Base-by-base conservation (phyloP, 345 rosid species). In the Populus ilicifolia region DNA sequence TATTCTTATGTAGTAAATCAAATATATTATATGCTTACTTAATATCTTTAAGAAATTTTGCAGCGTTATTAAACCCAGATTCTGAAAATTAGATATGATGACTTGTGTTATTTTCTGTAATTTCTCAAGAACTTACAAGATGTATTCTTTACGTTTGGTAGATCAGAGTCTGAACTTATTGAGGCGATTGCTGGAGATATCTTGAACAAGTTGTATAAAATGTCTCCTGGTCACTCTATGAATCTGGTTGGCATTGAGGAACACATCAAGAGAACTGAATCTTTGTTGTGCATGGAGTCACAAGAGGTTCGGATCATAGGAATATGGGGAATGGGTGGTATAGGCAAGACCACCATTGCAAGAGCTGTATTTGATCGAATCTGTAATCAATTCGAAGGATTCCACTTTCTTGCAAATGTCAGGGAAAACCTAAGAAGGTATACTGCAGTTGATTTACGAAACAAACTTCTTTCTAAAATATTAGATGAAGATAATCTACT, bases 261-360 rank as follows among this genome's bases (percentile, higher is more conserved):
- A 8, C 74, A 38, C 6, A 29, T 65, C 4, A 23, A 70, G 23
- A 43, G 14, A 11, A 43, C 12, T 43, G 46, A 43, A 43, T 43
- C 46, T 43, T 43, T 43, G 46, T 11, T 43, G 46, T 43, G 46
- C 46, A 11, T 43, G 46, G 46, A 43, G 0, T 43, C 46, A 43
- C 14, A 43, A 2, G 46, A 43, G 46, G 46, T 43, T 43, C 46
- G 46, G 46, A 43, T 43, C 14, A 43, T 43, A 43, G 46, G 46
- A 43, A 43, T 43, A 43, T 43, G 46, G 46, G 46, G 46, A 43
- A 43, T 43, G 46, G 46, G 46, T 43, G 46, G 46, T 43, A 43
- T 43, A 43, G 46, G 46, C 14, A 43, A 43, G 46, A 43, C 46
- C 27, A 77, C 84, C 10, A 25, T 83, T 69, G 85, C 80, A 5